Evolutionary conservation across 345 rosid genomes (phyloP), one percentile per base, ranked within the genome.

Genomic region (Melaleuca quinquenervia): DNA sequence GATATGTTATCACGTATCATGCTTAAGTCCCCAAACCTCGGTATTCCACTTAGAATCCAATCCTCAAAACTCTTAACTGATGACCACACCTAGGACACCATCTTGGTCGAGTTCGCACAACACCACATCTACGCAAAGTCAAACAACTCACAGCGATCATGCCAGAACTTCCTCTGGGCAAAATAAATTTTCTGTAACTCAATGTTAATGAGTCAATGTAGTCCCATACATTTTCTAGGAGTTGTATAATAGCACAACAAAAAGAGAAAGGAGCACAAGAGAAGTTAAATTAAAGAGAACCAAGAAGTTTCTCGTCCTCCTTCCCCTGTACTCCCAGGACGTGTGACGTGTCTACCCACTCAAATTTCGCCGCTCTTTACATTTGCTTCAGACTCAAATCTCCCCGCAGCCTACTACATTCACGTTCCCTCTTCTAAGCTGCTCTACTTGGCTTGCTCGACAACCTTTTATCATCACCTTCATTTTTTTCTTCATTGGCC

Each of bases 321-420:
- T 87, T 56, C 88, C 60, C 74, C 84, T 84, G 55, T 88, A 83
- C 74, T 76, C 36, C 50, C 15, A 70, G 21, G 78, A 51, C 45
- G 89, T 87, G 87, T 86, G 60, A 51, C 86, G 88, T 88, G 87
- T 88, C 85, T 82, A 74, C 87, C 52, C 86, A 11, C 82, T 56
- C 48, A 70, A 70, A 70, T 85, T 82, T 87, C 24, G 92, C 92
- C 93, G 94, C 91, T 90, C 87, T 93, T 91, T 94, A 92, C 95
- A 94, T 88, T 91, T 92, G 92, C 87, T 87, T 90, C 87, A 22
- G 89, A 91, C 93, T 93, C 93, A 85, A 90, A 88, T 86, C 86
- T 58, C 52, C 86, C 55, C 27, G 85, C 89, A 87, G 92, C 86
- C 93, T 91, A 84, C 62, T 54, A 32, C 88, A 32, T 83, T 83